These are phyloP conservation scores for Zhuliangozyma parablackwelliae DNA, from an alignment of 1,139 yeast species.

Conservation along the genomic window DNA sequence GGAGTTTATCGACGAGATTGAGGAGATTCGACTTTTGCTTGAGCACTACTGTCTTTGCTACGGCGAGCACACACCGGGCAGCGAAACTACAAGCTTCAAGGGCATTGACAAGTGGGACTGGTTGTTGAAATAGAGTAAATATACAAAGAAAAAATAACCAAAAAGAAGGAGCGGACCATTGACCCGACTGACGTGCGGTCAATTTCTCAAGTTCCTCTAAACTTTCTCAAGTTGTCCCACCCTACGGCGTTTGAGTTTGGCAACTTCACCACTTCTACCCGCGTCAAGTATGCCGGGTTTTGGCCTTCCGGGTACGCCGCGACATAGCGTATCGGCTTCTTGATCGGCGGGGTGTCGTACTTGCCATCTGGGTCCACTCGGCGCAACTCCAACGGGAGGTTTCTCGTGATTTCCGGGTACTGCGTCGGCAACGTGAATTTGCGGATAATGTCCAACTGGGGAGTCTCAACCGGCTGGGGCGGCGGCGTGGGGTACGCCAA, in stretches of 20 bases:
- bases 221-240: constrained; percentile 44
- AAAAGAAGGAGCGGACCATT: no score
- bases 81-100: constrained; percentile 1
- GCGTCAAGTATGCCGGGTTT: constrained; percentile 34
- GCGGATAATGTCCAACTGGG: constrained; percentile 11
- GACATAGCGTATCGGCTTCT: constrained; percentile 33
- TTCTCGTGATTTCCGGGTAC: constrained; percentile 28
- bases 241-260: constrained; percentile 46
- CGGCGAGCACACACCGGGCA: constrained; percentile 13
- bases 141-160: no score
- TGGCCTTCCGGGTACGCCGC: constrained; percentile 22
- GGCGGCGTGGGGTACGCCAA: constrained; percentile 15
- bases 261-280: constrained; percentile 38
- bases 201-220: no score
- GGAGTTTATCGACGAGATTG: constrained; percentile 86
- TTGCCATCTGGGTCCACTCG: constrained; percentile 12
- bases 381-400: constrained; percentile 34
- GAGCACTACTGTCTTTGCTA: constrained; percentile 62
- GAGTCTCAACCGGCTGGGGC: constrained; percentile 18
- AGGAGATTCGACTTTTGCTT: constrained; percentile 71
- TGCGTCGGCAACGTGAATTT: constrained; percentile 33
- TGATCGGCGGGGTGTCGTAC: constrained; percentile 23
- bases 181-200: no score
- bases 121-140: not conserved
- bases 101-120: constrained; percentile 11